Percentiles rank a stretch among this genome's conserved stretches.
phyloP scores from a whole-genome alignment of 768 basidiomycete genomes.

The Panus rudis region DNA sequence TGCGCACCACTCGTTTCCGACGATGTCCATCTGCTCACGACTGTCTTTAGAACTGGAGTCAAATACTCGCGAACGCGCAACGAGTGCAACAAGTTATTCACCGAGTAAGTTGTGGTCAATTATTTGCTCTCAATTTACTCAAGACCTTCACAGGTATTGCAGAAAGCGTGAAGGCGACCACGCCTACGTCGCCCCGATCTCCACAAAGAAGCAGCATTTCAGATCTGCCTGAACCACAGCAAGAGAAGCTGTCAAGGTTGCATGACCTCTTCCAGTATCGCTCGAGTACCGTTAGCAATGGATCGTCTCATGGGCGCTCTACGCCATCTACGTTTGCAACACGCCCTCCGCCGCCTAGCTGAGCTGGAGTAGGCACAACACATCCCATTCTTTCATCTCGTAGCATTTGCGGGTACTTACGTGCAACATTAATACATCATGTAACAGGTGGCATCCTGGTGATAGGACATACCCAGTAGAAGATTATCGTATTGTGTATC shows the following conservation, averaged over 20 bases:
- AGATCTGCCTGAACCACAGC: conserved; percentile 27
- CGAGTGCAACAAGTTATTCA: conserved; percentile 1
- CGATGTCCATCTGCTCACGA: background rate
- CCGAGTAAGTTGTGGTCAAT: no score
- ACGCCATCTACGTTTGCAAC: conserved; percentile 1
- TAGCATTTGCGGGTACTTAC: background rate
- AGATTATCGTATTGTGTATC: conserved; percentile 1
- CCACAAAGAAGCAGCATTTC: conserved; percentile 24
- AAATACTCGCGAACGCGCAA: conserved; percentile 35
- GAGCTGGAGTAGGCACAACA: background rate
- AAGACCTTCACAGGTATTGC: background rate
- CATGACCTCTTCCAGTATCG: conserved; percentile 83
- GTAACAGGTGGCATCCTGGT: conserved; percentile 1
- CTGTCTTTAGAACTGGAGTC: conserved; percentile 52
- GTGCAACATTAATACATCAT: background rate
- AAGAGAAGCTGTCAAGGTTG: conserved; percentile 65
- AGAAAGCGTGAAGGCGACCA: background rate
- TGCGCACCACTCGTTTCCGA: conserved; percentile 31
- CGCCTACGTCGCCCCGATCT: conserved; percentile 22
- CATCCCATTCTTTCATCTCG: background rate
- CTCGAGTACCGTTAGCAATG: conserved; percentile 50
- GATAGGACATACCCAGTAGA: background rate
- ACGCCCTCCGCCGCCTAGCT: background rate
- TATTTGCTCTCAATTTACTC: background rate
- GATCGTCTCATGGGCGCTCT: conserved; percentile 25